Percentiles rank a stretch among this genome's conserved stretches.
phyloP scores from a whole-genome alignment of 129 eudicot genomes.

The Rutidosis leptorrhynchoides region DNA sequence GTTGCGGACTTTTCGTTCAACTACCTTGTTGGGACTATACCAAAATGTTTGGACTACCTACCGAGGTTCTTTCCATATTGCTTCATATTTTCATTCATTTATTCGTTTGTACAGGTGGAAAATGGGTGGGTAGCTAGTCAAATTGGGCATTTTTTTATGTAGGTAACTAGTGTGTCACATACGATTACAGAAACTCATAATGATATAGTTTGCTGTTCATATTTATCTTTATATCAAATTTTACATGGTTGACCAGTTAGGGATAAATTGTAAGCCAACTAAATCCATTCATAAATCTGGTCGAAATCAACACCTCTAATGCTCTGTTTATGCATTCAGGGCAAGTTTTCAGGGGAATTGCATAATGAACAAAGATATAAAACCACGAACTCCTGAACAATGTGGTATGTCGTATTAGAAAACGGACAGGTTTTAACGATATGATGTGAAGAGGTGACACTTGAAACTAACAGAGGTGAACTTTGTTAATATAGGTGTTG shows the following conservation, averaged over 20 bases:
- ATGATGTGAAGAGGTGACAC: not conserved
- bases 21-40: conserved; percentile 70
- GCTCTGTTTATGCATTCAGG: conserved; percentile 33
- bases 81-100: not conserved
- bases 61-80: conserved; percentile 54
- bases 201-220: not conserved
- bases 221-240: too few species aligned
- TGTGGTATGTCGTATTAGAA: conserved; percentile 57
- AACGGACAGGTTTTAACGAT: not conserved
- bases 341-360: conserved; percentile 89
- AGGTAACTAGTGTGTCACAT: not conserved
- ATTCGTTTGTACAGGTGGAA: not conserved
- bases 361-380: conserved; percentile 60
- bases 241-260: not conserved
- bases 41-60: conserved; percentile 76
- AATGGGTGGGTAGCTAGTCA: not conserved
- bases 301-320: not conserved
- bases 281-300: not conserved
- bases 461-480: not conserved
- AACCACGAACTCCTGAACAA: conserved; percentile 56
- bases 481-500: conserved; percentile 34
- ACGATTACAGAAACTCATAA: not conserved
- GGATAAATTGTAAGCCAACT: not conserved
- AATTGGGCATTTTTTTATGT: not conserved
- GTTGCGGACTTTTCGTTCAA: conserved; percentile 79